Evolutionary conservation across 495 filamentous ascomycete species (phyloP).

Genomic region (Aspergillus saccharolyticus): DNA sequence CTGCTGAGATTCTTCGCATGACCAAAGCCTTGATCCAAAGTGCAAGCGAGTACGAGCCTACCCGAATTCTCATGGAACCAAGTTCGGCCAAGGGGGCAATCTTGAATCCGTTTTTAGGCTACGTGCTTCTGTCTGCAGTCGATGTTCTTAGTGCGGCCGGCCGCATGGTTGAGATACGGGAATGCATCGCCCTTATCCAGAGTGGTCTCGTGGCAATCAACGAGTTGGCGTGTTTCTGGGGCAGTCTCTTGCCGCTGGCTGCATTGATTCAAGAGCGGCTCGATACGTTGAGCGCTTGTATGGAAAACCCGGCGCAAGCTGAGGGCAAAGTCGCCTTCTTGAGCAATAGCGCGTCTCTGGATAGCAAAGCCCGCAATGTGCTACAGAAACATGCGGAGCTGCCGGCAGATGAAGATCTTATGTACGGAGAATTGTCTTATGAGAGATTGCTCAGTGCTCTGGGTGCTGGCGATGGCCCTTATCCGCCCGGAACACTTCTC

Average conservation of each 20-base stretch:
- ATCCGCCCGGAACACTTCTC: slow-evolving; percentile 23
- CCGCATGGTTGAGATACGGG: slow-evolving; percentile 27
- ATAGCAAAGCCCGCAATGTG: slow-evolving; percentile 26
- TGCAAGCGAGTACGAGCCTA: slow-evolving; percentile 18
- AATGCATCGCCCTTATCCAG: slow-evolving; percentile 43
- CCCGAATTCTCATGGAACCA: slow-evolving; percentile 18
- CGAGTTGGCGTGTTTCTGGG: slow-evolving; percentile 33
- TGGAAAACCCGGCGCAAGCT: slow-evolving; percentile 16
- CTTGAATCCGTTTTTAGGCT: slow-evolving; percentile 42
- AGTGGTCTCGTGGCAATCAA: slow-evolving; percentile 36
- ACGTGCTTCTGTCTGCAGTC: slow-evolving; percentile 40
- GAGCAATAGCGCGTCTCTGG: slow-evolving; percentile 27
- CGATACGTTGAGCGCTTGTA: slow-evolving; percentile 24
- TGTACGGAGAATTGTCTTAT: slow-evolving; percentile 31
- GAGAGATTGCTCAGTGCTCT: slow-evolving; percentile 33
- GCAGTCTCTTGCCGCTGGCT: slow-evolving; percentile 25
- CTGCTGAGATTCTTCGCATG: slow-evolving; percentile 38
- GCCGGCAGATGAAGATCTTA: slow-evolving; percentile 28
- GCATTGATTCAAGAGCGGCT: slow-evolving; percentile 28
- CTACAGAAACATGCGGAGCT: slow-evolving; percentile 16
- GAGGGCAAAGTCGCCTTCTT: slow-evolving; percentile 33
- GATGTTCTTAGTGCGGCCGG: slow-evolving; percentile 44
- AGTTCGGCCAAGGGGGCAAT: slow-evolving; percentile 13
- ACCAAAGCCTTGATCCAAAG: slow-evolving; percentile 25
- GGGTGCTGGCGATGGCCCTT: slow-evolving; percentile 21